Base-by-base conservation (phyloP, 805 yeast species). In the Candida sakaeoensis region DNA sequence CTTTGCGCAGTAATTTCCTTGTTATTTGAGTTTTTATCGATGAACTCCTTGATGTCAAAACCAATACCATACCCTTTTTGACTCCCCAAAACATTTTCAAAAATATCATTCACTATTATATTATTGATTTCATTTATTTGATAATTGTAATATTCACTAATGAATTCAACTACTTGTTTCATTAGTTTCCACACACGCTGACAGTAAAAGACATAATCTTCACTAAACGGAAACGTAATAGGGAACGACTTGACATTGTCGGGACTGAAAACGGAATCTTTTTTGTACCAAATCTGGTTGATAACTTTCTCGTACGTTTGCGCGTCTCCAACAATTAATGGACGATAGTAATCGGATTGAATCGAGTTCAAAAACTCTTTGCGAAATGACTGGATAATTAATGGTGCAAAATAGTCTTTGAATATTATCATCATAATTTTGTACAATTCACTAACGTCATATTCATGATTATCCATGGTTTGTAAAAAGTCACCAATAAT, bases 1-100 rank as follows among this genome's bases (percentile, higher is more conserved):
- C 87, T 86, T 65, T 93, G 98, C 0, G 96, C 83, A 19, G 88
- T 75, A 49, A 88, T 90, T 60, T 91, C 98, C 54, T 95, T 85
- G 46, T 89, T 85, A 9, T 82, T 77, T 2, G 89, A 74, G 48
- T 78, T 74, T 36, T 84, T 72, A 44, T 80, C 79, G 10, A 73
- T 70, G 41, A 76, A 72, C 35, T 85, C 76, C 44, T 81, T 77
- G 29, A 68, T 60, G 44, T 66, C 73, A 42, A 69, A 69, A 49
- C 87, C 75, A 1, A 91, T 84, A 2, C 85, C 77, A 32, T 76
- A 53, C 1, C 64, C 66, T 12, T 57, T 57, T 31, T 58, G 55
- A 29, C 65, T 74, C 14, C 76, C 73, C 45, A 90, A 68, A n/a
- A 88, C 75, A 16, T 65, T 57, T 53, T 93, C 97, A 39, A 89